Evolutionary conservation across 768 basidiomycete species (phyloP), one percentile per base, ranked within the genome.

Genomic region (Lactifluus piperatus): DNA sequence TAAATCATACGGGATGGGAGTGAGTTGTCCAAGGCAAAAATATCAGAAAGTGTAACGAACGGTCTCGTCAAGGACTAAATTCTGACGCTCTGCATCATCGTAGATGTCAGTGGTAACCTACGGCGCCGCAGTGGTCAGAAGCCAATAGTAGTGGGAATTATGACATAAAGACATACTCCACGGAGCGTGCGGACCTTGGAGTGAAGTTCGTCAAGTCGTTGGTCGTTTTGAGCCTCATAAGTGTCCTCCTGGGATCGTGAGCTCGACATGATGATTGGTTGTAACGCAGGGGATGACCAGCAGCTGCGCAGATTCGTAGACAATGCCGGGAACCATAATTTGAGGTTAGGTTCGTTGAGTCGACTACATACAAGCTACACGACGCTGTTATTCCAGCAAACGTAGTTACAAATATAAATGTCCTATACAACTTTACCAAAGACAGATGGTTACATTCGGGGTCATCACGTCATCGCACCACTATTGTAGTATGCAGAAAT

Each of bases 101-200:
- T 94, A 78, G 39, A 94, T 91, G 73, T 94, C 91, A 2, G 82
- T 87, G 13, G 91, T 93, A n/a, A 94, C 79, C 90, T 93, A 52
- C 20, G 39, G 32, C 29, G 30, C 39, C 22, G 4, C 9, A 24
- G 18, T 30, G 11, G 32, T 5, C 30, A 30, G 41, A 9, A 37
- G 9, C 43, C 46, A 62, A 46, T 57, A 22, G 6, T 13, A 5
- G 14, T 4, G 4, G 22, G 20, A 13, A 16, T 44, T 44, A 5
- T 18, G 22, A 13, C 34, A 13, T 22, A 26, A 7, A 20, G 22
- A 18, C 81, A 64, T 69, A 92, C 91, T n/a, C 86, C 86, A 61
- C 90, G 83, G 48, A 93, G 69, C 18, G 86, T 86, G 43, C 89
- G 81, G 49, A 92, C 81, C 70, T 94, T 94, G 20, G 88, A 82